Percentiles rank a stretch among this genome's conserved stretches.
phyloP scores from a whole-genome alignment of 805 yeast genomes.

The Ogataea saltuana region DNA sequence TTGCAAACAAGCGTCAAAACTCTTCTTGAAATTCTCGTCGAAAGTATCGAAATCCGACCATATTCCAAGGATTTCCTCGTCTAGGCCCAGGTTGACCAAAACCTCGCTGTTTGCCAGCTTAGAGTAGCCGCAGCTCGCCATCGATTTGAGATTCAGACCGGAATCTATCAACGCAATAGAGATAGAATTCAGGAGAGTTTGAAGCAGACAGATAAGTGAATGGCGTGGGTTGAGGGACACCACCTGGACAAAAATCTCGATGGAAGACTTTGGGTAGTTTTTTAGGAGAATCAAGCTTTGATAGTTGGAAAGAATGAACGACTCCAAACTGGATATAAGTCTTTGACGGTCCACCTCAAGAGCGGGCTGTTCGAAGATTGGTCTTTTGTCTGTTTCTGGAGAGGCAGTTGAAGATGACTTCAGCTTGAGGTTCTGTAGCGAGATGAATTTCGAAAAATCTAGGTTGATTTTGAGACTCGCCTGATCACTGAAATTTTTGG shows the following conservation, averaged over 20 bases:
- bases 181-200: slow-evolving; percentile 56
- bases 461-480: slow-evolving; percentile 31
- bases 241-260: slow-evolving; percentile 72
- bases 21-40: slow-evolving; percentile 35
- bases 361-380: slow-evolving; percentile 40
- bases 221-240: slow-evolving; percentile 46
- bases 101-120: slow-evolving; percentile 20
- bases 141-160: slow-evolving; percentile 74
- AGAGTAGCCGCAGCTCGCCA: slow-evolving; percentile 62
- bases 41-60: slow-evolving; percentile 46
- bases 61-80: slow-evolving; percentile 60
- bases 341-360: slow-evolving; percentile 17
- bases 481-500: slow-evolving; percentile 34
- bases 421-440: slow-evolving; percentile 24
- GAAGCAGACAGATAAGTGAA: slow-evolving; percentile 39
- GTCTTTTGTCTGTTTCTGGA: slow-evolving; percentile 34
- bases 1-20: slow-evolving; percentile 36
- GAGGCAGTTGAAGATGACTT: slow-evolving; percentile 36
- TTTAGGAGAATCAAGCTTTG: slow-evolving; percentile 50
- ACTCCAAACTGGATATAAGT: slow-evolving; percentile 38
- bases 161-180: slow-evolving; percentile 82
- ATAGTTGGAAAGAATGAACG: slow-evolving; percentile 39
- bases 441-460: slow-evolving; percentile 49
- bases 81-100: slow-evolving; percentile 45
- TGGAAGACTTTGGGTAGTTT: slow-evolving; percentile 87